phyloP scores from a whole-genome alignment of 805 yeast species.

The Pichia californica region DNA sequence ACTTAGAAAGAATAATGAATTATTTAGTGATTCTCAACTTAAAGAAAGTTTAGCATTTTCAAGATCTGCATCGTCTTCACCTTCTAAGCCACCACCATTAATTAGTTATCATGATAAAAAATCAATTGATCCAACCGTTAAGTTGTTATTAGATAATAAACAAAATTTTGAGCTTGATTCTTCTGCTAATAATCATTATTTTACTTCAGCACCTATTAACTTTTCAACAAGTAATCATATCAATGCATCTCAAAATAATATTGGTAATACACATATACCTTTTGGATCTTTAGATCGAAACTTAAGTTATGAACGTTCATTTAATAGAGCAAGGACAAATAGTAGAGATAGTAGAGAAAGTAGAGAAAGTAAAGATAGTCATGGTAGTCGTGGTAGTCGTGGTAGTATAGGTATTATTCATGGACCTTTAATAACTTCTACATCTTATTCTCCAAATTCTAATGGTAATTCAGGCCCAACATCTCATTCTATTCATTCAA shows the following conservation, averaged over 20 bases:
- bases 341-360: constrained; percentile 2
- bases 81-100: constrained; percentile 10
- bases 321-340: background rate
- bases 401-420: constrained; percentile 9
- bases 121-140: constrained; percentile 4
- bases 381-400: constrained; percentile 6
- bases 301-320: background rate
- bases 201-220: constrained; percentile 1
- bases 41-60: constrained; percentile 10
- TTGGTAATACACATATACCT: background rate
- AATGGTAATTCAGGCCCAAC: constrained; percentile 3
- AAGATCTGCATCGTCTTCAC: constrained; percentile 5
- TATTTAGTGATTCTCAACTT: constrained; percentile 14
- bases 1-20: constrained; percentile 23
- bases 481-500: constrained; percentile 7
- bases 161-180: background rate
- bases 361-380: constrained; percentile 6
- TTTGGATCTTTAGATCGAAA: constrained; percentile 1
- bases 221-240: background rate
- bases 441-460: constrained; percentile 9
- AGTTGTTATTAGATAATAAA: constrained; percentile 8
- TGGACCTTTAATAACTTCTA: background rate
- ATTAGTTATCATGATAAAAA: constrained; percentile 6
- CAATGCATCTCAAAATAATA: background rate
- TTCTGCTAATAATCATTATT: background rate